phyloP scores from a whole-genome alignment of 257 asterid species.

The Jaltomata sinuosa region DNA sequence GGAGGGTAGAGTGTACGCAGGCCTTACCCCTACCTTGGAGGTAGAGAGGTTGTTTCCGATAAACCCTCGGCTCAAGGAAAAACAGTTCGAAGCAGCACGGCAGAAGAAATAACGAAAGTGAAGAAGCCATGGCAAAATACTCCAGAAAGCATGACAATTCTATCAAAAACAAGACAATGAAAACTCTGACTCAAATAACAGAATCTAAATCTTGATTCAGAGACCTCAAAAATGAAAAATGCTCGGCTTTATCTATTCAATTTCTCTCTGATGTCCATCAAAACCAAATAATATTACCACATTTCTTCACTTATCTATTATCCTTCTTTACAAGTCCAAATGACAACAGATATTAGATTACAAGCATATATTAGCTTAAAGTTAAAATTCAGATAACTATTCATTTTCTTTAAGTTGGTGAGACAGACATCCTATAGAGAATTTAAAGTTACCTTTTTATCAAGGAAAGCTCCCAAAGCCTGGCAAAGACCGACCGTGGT shows the following conservation, averaged over 20 bases:
- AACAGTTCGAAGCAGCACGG: too few relatives aligned
- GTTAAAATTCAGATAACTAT: neutral
- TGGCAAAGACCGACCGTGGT: conserved; percentile 98
- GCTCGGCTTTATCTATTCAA: neutral
- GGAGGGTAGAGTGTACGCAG: too few relatives aligned
- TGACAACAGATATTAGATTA: neutral
- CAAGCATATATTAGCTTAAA: neutral
- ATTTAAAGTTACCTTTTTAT: conserved; percentile 53
- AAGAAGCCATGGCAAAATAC: too few relatives aligned
- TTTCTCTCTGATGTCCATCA: neutral
- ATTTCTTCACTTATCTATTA: neutral
- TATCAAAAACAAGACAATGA: neutral
- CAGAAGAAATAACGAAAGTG: too few relatives aligned
- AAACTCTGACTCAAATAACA: neutral
- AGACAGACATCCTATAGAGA: neutral
- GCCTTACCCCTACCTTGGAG: neutral
- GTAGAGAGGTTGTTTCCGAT: neutral
- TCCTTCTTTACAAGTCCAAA: neutral
- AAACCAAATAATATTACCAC: neutral
- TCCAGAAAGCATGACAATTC: too few relatives aligned
- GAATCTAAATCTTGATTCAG: neutral
- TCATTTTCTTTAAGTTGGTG: neutral
- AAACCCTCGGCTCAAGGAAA: neutral
- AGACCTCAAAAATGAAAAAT: neutral
- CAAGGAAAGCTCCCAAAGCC: conserved; percentile 95